A percentile compares a stretch with the other conserved stretches of the same genome.
Evolutionary conservation across 352 stramenopile species (phyloP).

Genomic region (Blastocystis sp.): DNA sequence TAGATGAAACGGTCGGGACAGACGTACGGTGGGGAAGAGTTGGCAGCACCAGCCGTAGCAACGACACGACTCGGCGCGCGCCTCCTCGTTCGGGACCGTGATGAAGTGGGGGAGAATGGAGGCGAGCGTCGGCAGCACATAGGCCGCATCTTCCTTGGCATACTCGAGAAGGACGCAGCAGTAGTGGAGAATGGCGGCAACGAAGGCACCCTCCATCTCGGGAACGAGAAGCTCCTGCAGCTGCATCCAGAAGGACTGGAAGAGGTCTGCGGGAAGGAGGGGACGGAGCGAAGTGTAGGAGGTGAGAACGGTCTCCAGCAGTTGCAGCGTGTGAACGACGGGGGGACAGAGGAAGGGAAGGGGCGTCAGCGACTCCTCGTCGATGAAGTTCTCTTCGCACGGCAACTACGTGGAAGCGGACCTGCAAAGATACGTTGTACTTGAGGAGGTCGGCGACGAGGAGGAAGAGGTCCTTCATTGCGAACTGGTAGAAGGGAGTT

Average conservation of each 20-base stretch:
- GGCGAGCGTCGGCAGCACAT: not conserved
- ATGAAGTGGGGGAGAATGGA: not conserved
- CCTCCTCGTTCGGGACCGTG: not conserved
- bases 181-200: constrained; percentile 1
- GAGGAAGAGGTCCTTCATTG: not conserved
- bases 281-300: not conserved
- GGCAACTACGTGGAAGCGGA: not conserved
- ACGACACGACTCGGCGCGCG: constrained; percentile 6
- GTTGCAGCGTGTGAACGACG: not conserved
- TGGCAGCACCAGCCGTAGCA: constrained; percentile 14
- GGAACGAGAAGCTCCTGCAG: not conserved
- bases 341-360: not conserved
- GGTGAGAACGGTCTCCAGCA: not conserved
- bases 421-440: not conserved
- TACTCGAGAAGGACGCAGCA: not conserved
- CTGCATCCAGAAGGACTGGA: not conserved
- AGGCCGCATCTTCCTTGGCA: not conserved
- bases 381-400: constrained; percentile 7
- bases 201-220: not conserved
- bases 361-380: not conserved
- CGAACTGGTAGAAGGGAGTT: not conserved
- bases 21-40: not conserved
- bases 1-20: not conserved
- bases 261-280: not conserved
- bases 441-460: not conserved